phyloP scores from a whole-genome alignment of 176 grass and related monocot species.

The Pontederia crassipes region DNA sequence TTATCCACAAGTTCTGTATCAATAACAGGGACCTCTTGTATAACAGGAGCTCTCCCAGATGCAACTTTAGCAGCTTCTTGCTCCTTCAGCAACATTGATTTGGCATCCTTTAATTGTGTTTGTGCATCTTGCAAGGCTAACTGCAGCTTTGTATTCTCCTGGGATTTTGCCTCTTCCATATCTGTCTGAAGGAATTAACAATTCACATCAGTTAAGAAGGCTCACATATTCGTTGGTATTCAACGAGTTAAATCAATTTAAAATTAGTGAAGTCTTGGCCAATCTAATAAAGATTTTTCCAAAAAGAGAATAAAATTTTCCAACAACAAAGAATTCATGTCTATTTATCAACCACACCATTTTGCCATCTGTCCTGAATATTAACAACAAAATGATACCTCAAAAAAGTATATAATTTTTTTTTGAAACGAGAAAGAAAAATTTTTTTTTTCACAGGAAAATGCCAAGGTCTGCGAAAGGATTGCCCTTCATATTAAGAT shows the following conservation, averaged over 20 bases:
- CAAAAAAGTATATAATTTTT: too few relatives aligned
- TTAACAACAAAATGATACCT: too few relatives aligned
- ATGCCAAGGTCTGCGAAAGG: too few relatives aligned
- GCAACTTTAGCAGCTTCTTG: slow-evolving; percentile 42
- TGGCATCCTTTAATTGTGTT: slow-evolving; percentile 50
- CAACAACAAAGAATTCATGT: too few relatives aligned
- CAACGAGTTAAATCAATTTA: background rate
- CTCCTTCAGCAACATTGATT: slow-evolving; percentile 64
- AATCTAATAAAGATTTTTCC: too few relatives aligned
- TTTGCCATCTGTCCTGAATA: too few relatives aligned
- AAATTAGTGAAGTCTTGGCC: background rate
- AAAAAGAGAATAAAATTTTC: too few relatives aligned
- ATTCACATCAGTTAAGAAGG: background rate
- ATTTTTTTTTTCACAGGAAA: too few relatives aligned
- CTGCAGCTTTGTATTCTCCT: slow-evolving; percentile 75
- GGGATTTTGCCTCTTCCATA: slow-evolving; percentile 77
- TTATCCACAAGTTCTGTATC: slow-evolving; percentile 66
- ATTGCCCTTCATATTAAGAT: too few relatives aligned
- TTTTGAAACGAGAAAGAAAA: too few relatives aligned
- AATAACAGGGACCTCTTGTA: slow-evolving; percentile 61
- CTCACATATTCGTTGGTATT: background rate
- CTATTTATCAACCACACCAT: too few relatives aligned
- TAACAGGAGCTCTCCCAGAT: slow-evolving; percentile 39
- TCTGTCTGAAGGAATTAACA: slow-evolving; percentile 47
- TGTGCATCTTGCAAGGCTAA: slow-evolving; percentile 62